phyloP scores from a whole-genome alignment of 2,329 filamentous ascomycete species.

The Rasamsonia emersonii region DNA sequence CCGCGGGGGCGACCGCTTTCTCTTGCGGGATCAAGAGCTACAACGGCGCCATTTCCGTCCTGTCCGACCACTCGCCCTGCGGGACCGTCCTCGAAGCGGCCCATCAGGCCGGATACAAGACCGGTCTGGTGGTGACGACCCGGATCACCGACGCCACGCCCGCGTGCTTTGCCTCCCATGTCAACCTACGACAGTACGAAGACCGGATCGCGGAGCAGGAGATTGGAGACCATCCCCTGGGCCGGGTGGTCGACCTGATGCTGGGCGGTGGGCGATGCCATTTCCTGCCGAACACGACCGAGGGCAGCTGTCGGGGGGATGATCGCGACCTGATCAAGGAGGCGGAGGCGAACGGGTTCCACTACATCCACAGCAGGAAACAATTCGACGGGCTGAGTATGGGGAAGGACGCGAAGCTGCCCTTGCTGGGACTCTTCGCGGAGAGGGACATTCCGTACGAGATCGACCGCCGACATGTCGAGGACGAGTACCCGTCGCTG shows the following conservation, averaged over 20 bases:
- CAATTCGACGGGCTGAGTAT: conserved; percentile 67
- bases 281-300: conserved; percentile 74
- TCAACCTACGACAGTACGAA: conserved; percentile 68
- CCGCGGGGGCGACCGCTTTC: conserved; percentile 95
- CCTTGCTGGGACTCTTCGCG: conserved; percentile 80
- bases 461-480: conserved; percentile 73
- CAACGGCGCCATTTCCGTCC: conserved; percentile 87
- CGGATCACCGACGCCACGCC: conserved; percentile 93
- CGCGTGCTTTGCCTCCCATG: conserved; percentile 88
- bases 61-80: conserved; percentile 77
- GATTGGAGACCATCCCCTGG: conserved; percentile 77
- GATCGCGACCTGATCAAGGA: conserved; percentile 64
- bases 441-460: conserved; percentile 80
- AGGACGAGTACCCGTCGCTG: conserved; percentile 75
- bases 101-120: conserved; percentile 83
- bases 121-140: conserved; percentile 89
- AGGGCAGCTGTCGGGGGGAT: conserved; percentile 75
- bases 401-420: conserved; percentile 62
- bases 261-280: conserved; percentile 89
- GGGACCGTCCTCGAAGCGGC: conserved; percentile 91
- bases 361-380: conserved; percentile 62
- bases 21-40: conserved; percentile 90
- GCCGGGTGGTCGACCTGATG: conserved; percentile 82
- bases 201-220: conserved; percentile 90
- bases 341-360: conserved; percentile 72